Evolutionary conservation across 108 stramenopile genomes (phyloP), one percentile per base, ranked within the genome.

Genomic region (Aureococcus anophagefferens): DNA sequence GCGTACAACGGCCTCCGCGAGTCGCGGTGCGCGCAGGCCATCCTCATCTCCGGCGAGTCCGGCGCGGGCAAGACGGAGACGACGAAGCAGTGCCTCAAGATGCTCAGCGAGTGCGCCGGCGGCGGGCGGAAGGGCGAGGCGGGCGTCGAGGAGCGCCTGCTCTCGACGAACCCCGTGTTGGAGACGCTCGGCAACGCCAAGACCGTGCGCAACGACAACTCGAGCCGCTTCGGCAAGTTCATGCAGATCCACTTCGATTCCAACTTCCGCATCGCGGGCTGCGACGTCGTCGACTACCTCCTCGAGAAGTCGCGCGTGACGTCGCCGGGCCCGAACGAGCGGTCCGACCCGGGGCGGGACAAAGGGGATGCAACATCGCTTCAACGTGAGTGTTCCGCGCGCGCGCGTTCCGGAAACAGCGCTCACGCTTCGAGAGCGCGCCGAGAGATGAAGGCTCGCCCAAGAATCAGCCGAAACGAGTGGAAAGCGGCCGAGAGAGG

Each of bases 161-260:
- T 97, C 44, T 89, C 90, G 65, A 85, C 89, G 17, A 93, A 93
- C 74, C 94, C 96, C 13, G 96, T 97, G 67, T 79, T 97, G 30
- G 96, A 98, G 77, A 87, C 94, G 16, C 96, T 96, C 80, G 96
- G 96, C 31, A 98, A 98, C 77, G 96, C 96, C 16, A 73, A 90
- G 21, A 97, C 96, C 32, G 83, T 93, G 63, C 90, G 96, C 18
- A 97, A 97, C 75, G 94, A 96, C 82, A 97, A 97, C 78, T 93
- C 91, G 18, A 82, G 85, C 35, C 69, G 79, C 4, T 80, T 80
- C 72, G 79, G 79, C 59, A 83, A 84, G 72, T 95, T 94, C 72
- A 90, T 88, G 40, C 74, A 86, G 70, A 45, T 86, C 46, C 40
- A 66, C 46, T 83, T 86, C 75, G 59, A 96, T 73, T 72, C 78